These are phyloP conservation scores for Penicillium sumatraense DNA, from an alignment of 2,329 filamentous ascomycete genomes.

Conservation along the genomic window DNA sequence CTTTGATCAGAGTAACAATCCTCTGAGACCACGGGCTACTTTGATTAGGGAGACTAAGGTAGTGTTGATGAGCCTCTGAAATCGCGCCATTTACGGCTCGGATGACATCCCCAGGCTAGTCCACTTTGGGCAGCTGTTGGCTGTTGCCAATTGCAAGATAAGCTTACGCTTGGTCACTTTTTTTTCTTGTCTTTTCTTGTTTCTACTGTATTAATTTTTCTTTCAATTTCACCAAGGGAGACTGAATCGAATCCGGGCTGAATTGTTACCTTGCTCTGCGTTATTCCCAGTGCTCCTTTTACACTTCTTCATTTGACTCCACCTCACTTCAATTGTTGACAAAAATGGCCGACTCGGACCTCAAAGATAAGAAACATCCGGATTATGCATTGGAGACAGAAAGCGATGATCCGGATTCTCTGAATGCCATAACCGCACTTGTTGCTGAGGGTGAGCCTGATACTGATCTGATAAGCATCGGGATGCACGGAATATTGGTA, in stretches of 20 bases:
- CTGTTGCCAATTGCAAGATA: not conserved
- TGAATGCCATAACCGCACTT: slow-evolving; percentile 25
- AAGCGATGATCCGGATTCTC: slow-evolving; percentile 11
- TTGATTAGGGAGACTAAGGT: too few species aligned
- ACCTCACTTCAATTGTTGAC: not conserved
- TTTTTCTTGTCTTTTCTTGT: not conserved
- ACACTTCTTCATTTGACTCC: not conserved
- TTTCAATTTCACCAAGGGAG: too few species aligned
- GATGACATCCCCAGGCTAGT: not conserved
- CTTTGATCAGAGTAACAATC: not conserved
- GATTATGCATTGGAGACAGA: slow-evolving; percentile 14
- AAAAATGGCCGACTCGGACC: not conserved
- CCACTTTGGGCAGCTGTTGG: not conserved
- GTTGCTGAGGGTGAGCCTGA: slow-evolving; percentile 22
- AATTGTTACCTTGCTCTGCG: not conserved
- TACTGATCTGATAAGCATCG: not conserved
- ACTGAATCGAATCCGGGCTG: too few species aligned
- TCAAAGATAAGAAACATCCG: slow-evolving; percentile 18
- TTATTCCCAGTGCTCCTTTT: not conserved
- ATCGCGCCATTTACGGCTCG: not conserved
- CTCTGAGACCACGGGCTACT: not conserved
- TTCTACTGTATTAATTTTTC: not conserved
- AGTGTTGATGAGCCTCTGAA: not conserved
- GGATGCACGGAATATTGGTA: too few species aligned
- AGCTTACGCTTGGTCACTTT: not conserved